Evolutionary conservation across 495 filamentous ascomycete genomes (phyloP), one percentile per base, ranked within the genome.

Genomic region (Hyaloscypha hepaticicola): DNA sequence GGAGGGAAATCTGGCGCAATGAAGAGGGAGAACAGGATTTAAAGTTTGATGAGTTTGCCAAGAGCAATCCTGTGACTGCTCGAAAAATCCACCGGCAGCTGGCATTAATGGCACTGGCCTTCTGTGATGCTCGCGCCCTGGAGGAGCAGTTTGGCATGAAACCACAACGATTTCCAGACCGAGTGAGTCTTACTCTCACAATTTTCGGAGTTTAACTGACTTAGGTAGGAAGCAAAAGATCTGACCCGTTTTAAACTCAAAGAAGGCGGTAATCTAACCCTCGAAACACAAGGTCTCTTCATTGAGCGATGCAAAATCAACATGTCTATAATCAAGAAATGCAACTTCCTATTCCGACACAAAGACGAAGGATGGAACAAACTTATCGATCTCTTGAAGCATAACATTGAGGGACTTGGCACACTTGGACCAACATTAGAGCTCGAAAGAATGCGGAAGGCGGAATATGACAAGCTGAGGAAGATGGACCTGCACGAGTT

Each of bases 1-100:
- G 69, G 69, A 61, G 66, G 55, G 69, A 69, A 22, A 65, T 69
- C n/a, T 71, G 69, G 69, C 55, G 66, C 24, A 63, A 31, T 52
- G 69, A 71, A 12, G 61, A 70, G 11, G 69, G 65, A 0, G 65
- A 63, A 4, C 24, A 60, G 25, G 69, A 70, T 52, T 45, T 63
- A 3, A 66, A 65, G 24, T 69, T 71, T 29, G 67, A 69, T 28
- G 33, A 33, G 4, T 71, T 60, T 50, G 64, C 69, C 1, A 71
- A 71, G 25, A 61, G 31, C 19, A 63, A 65, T 51, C 64, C 66
- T 14, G 58, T 34, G 8, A 14, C 31, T 48, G 69, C 60, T 3
- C 63, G 60, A 26, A 34, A 61, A 26, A 21, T 71, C 4, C 34
- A 64, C 21, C 55, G 63, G 1, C 66, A 71, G 31, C 38, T 71